A percentile compares a stretch with the other conserved stretches of the same genome.
phyloP scores from a whole-genome alignment of 2,329 filamentous ascomycete species.

The Curvularia sp. region DNA sequence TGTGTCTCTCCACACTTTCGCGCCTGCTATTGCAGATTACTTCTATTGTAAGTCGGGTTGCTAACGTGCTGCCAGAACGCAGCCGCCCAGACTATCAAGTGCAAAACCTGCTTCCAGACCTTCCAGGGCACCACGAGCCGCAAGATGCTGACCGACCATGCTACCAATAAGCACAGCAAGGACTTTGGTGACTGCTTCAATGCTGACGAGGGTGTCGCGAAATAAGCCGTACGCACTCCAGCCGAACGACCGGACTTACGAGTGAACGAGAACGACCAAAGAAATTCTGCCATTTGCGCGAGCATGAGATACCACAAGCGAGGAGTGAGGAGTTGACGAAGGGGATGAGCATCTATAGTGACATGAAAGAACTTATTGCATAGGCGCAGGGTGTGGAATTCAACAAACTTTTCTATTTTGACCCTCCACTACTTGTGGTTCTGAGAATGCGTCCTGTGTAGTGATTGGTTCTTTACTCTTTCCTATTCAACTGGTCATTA shows the following conservation, averaged over 20 bases:
- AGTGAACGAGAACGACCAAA: conserved; percentile 11
- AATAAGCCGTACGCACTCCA: conserved; percentile 21
- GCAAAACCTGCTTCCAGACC: conserved; percentile 76
- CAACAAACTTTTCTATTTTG: not conserved
- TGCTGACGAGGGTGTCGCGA: conserved; percentile 42
- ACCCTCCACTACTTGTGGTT: not conserved
- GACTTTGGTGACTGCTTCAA: conserved; percentile 72
- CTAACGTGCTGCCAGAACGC: conserved; percentile 63
- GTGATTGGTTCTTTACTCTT: not conserved
- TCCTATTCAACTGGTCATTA: not conserved
- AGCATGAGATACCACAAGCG: conserved; percentile 36
- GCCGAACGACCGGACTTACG: conserved; percentile 7
- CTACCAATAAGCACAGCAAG: conserved; percentile 79
- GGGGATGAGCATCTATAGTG: conserved; percentile 4
- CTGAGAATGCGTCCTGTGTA: not conserved
- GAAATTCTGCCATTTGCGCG: conserved; percentile 21
- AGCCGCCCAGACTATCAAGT: conserved; percentile 78
- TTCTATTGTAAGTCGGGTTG: not conserved
- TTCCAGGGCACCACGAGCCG: conserved; percentile 80
- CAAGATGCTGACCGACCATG: conserved; percentile 75
- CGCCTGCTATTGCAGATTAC: not conserved
- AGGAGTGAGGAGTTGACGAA: conserved; percentile 20
- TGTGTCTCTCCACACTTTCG: not conserved
- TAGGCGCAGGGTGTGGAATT: conserved; percentile 14
- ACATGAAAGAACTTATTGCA: conserved; percentile 6